These are phyloP conservation scores for Xylaria sp. DNA, from an alignment of 2,329 filamentous ascomycete species.

Conservation along the genomic window DNA sequence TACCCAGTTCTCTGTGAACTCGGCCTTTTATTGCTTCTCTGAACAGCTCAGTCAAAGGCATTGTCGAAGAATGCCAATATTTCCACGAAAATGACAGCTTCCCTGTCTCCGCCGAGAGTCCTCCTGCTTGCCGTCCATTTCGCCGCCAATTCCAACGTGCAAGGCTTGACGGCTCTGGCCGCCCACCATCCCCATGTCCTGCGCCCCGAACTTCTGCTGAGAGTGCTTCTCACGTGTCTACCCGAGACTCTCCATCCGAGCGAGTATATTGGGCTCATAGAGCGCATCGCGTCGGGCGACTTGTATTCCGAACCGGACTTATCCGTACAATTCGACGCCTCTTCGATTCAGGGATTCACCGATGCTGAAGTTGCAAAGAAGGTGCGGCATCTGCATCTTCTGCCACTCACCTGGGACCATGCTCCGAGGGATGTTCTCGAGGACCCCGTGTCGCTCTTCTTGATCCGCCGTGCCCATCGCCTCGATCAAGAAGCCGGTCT, in stretches of 20 bases:
- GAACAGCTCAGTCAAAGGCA: neutral
- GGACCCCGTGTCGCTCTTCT: conserved; percentile 57
- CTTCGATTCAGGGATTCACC: conserved; percentile 52
- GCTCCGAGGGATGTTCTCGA: conserved; percentile 43
- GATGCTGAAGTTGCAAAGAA: conserved; percentile 60
- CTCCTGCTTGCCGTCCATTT: conserved; percentile 68
- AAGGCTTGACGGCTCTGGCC: conserved; percentile 55
- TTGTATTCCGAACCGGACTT: conserved; percentile 38
- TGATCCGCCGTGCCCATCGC: conserved; percentile 61
- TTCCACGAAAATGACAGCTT: conserved; percentile 32
- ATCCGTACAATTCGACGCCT: conserved; percentile 45
- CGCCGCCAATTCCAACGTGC: conserved; percentile 60
- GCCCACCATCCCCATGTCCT: conserved; percentile 53
- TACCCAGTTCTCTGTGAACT: neutral
- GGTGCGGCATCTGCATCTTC: conserved; percentile 57
- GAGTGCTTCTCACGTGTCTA: conserved; percentile 70
- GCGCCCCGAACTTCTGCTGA: conserved; percentile 59
- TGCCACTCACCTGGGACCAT: conserved; percentile 49
- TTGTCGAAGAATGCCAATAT: conserved; percentile 13
- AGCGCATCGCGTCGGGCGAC: conserved; percentile 48
- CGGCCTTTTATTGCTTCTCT: neutral
- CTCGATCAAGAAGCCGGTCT: conserved; percentile 71
- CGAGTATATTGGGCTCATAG: conserved; percentile 57
- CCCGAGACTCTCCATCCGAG: conserved; percentile 63
- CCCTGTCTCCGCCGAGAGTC: conserved; percentile 61